Evolutionary conservation across 495 filamentous ascomycete species (phyloP).

Genomic region (Entonaema liquescens): DNA sequence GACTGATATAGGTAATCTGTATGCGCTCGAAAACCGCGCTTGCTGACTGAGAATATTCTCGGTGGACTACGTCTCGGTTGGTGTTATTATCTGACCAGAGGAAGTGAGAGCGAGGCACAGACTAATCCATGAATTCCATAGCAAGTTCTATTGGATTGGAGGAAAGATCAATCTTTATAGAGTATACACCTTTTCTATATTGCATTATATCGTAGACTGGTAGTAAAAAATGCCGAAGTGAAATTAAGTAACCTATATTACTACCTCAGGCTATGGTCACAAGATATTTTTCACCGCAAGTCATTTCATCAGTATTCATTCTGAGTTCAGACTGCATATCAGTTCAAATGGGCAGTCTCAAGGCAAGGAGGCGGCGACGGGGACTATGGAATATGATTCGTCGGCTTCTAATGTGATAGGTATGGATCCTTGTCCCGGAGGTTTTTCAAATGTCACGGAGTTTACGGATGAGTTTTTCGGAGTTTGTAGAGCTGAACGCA

Average conservation of each 20-base stretch:
- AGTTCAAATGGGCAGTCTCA: neutral
- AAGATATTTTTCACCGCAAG: neutral
- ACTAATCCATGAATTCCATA: too few relatives aligned
- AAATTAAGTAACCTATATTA: neutral
- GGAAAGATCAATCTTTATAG: neutral
- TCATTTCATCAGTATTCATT: neutral
- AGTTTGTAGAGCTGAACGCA: neutral
- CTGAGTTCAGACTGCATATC: neutral
- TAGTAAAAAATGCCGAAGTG: neutral
- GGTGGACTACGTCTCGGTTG: neutral
- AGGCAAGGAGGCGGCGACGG: neutral
- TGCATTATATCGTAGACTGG: neutral
- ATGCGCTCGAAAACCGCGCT: neutral
- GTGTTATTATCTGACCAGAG: neutral
- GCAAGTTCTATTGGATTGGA: neutral
- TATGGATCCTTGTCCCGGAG: neutral
- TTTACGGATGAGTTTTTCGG: neutral
- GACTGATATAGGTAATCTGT: neutral
- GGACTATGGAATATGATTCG: neutral
- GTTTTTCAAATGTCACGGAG: neutral
- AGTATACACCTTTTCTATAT: neutral
- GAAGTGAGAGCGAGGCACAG: neutral
- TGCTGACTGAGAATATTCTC: neutral
- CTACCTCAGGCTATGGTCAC: neutral
- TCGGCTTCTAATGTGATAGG: neutral